Conservation (phyloP, 116 monocot genomes). For the Iris pallida region DNA sequence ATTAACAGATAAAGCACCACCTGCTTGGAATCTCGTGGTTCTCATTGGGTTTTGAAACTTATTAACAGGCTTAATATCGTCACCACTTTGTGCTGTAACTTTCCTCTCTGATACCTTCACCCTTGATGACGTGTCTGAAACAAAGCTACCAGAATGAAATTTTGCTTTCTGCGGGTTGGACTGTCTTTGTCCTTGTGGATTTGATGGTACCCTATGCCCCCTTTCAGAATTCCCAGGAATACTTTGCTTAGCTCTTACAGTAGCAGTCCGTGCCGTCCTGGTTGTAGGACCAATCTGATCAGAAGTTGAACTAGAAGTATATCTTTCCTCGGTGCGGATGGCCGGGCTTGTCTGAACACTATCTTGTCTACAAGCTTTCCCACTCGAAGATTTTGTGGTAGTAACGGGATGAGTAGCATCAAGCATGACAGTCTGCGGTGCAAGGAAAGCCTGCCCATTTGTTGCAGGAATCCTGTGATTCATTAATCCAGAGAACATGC, state of each 20-base stretch:
- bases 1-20: neutral
- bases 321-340: neutral
- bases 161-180: conserved; percentile 18
- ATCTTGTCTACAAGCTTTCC: conserved; percentile 21
- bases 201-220: neutral
- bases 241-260: conserved; percentile 31
- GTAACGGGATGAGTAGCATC: conserved; percentile 15
- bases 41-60: conserved; percentile 29
- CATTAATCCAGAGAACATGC: conserved; percentile 33
- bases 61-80: conserved; percentile 9
- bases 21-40: conserved; percentile 27
- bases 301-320: conserved; percentile 12
- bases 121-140: conserved; percentile 13
- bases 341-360: conserved; percentile 28
- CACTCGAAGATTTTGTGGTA: conserved; percentile 24
- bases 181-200: conserved; percentile 24
- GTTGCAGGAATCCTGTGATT: conserved; percentile 17
- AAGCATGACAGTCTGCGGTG: conserved; percentile 10
- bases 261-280: conserved; percentile 11
- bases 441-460: conserved; percentile 12
- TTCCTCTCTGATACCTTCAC: conserved; percentile 15
- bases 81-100: neutral
- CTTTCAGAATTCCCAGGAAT: conserved; percentile 19
- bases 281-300: conserved; percentile 7
- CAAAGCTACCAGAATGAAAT: conserved; percentile 18